Evolutionary conservation across 2,329 filamentous ascomycete genomes (phyloP).

Genomic region (Cercospora berteroae): DNA sequence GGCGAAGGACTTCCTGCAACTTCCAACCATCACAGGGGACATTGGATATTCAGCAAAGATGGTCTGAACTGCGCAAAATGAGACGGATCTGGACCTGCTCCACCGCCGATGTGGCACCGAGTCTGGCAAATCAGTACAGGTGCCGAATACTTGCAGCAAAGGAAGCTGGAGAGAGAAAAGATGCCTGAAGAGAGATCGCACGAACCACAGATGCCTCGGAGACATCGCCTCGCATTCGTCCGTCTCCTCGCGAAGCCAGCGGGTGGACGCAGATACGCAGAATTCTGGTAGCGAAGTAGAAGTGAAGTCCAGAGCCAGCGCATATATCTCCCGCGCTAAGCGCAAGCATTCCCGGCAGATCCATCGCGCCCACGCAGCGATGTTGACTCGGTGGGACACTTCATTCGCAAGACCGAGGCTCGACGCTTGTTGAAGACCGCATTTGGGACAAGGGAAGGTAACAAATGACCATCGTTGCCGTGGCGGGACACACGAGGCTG

Average conservation of each 20-base stretch:
- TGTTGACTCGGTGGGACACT: neutral
- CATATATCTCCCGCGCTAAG: neutral
- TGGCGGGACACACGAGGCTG: neutral
- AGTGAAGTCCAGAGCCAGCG: neutral
- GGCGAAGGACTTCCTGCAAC: neutral
- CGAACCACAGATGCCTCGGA: neutral
- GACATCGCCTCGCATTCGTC: neutral
- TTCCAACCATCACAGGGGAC: neutral
- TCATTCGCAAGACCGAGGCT: slow-evolving; percentile 5
- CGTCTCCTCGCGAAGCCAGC: neutral
- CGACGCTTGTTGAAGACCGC: slow-evolving; percentile 4
- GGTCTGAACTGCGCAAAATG: neutral
- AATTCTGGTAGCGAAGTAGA: neutral
- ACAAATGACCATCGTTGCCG: slow-evolving; percentile 5
- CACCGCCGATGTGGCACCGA: neutral
- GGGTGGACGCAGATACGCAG: neutral
- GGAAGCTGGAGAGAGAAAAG: neutral
- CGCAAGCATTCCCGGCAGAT: slow-evolving; percentile 6
- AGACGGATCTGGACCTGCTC: neutral
- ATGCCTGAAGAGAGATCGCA: neutral
- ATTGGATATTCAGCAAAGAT: neutral
- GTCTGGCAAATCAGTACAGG: neutral
- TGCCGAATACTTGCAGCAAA: neutral
- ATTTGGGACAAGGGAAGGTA: slow-evolving; percentile 6
- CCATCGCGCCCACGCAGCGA: neutral